Conservation (phyloP, 1,139 yeast species). For the Candida freyschussii region DNA sequence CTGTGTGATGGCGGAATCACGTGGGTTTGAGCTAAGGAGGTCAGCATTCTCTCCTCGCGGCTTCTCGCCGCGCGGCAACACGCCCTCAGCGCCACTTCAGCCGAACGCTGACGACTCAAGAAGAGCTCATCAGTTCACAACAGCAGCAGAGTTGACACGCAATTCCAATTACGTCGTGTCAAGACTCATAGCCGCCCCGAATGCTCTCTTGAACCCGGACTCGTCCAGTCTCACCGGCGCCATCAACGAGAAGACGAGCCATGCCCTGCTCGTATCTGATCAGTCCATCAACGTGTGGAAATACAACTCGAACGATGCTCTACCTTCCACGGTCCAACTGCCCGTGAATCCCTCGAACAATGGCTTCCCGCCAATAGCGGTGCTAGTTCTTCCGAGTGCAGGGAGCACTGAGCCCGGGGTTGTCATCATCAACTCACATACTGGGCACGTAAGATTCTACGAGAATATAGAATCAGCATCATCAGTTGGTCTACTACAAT, state of each 20-base stretch:
- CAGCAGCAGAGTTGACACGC: conserved; percentile 48
- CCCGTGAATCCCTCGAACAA: conserved; percentile 22
- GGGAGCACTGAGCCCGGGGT: conserved; percentile 67
- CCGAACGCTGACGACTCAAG: too few species aligned
- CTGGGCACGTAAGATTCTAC: conserved; percentile 58
- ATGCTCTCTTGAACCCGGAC: conserved; percentile 18
- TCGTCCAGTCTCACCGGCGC: conserved; percentile 37
- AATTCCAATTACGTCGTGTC: conserved; percentile 57
- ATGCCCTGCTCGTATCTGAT: conserved; percentile 50
- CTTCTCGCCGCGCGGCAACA: too few species aligned
- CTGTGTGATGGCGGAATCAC: too few species aligned
- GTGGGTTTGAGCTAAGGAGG: conserved; percentile 6
- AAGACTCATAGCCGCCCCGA: conserved; percentile 55
- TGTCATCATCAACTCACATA: conserved; percentile 48
- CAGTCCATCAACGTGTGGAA: conserved; percentile 64
- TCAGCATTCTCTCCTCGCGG: too few species aligned
- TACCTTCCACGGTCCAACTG: conserved; percentile 40
- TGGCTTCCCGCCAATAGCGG: conserved; percentile 48
- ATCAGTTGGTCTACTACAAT: conserved; percentile 52
- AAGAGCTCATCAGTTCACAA: conserved; percentile 19
- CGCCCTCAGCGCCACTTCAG: too few species aligned
- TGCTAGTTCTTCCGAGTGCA: conserved; percentile 62
- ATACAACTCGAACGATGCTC: conserved; percentile 56
- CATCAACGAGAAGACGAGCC: conserved; percentile 49
- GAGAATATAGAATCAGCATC: conserved; percentile 67